Conservation (phyloP, 371 early-diverging fungal species). For the Mortierella polycephala region DNA sequence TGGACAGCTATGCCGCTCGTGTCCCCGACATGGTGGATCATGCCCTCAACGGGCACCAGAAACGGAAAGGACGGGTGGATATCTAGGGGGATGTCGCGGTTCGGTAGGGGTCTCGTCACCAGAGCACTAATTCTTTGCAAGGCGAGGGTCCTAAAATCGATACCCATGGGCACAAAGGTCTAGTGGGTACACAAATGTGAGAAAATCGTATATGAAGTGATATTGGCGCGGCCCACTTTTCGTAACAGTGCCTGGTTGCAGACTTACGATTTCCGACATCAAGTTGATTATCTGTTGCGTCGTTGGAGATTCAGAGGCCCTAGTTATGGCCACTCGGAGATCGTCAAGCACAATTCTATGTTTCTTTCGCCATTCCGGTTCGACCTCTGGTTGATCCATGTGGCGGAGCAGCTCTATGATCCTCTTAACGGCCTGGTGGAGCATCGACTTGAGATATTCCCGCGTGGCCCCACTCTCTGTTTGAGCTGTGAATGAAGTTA, state of each 20-base stretch:
- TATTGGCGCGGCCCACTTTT: too few species aligned
- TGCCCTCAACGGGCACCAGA: slow-evolving; percentile 39
- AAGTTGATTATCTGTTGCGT: slow-evolving; percentile 35
- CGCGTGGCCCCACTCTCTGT: slow-evolving; percentile 22
- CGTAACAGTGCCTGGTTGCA: not conserved
- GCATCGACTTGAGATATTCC: slow-evolving; percentile 46
- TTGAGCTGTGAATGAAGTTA: not conserved
- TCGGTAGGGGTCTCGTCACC: slow-evolving; percentile 25
- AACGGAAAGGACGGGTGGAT: slow-evolving; percentile 52
- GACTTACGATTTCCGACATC: slow-evolving; percentile 36
- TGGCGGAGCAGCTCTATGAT: slow-evolving; percentile 29
- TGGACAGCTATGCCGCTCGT: slow-evolving; percentile 46
- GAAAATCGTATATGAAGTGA: not conserved
- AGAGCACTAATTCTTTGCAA: slow-evolving; percentile 39
- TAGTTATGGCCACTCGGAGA: slow-evolving; percentile 34
- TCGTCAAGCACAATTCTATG: slow-evolving; percentile 31
- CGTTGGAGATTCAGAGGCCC: slow-evolving; percentile 35
- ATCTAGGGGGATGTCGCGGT: slow-evolving; percentile 40
- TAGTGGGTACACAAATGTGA: not conserved
- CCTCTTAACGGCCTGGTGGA: slow-evolving; percentile 42
- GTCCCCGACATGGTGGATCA: slow-evolving; percentile 26
- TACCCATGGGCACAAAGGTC: slow-evolving; percentile 43
- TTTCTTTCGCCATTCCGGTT: slow-evolving; percentile 11
- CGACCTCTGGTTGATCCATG: slow-evolving; percentile 52
- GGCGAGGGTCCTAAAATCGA: slow-evolving; percentile 16